Conservation (phyloP, 2,329 filamentous ascomycete genomes). For the Ophiosphaerella narmari region DNA sequence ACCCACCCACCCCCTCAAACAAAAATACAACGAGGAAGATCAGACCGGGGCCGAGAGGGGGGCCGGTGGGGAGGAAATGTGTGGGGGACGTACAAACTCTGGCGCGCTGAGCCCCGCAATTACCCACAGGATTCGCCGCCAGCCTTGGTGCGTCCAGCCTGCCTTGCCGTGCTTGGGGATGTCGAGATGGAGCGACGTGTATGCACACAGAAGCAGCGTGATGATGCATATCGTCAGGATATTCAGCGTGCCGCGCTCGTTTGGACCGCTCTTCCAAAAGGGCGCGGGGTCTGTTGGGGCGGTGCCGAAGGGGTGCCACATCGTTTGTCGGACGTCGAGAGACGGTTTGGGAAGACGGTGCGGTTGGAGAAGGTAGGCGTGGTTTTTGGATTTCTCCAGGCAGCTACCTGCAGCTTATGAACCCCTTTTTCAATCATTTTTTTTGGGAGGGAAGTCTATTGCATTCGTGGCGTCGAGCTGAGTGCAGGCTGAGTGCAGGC, state of each 20-base stretch:
- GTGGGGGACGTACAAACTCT: constrained; percentile 3
- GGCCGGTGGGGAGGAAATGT: too few relatives aligned
- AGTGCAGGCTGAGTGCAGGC: too few relatives aligned
- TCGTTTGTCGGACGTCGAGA: neutral
- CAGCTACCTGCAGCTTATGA: too few relatives aligned
- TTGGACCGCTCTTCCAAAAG: constrained; percentile 12
- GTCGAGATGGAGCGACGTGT: constrained; percentile 14
- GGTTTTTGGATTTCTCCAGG: too few relatives aligned
- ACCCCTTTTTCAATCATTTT: too few relatives aligned
- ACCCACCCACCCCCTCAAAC: too few relatives aligned
- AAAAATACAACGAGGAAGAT: too few relatives aligned
- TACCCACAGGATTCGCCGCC: constrained; percentile 3
- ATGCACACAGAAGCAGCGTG: constrained; percentile 15
- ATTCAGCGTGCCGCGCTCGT: constrained; percentile 10
- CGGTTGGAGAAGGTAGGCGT: too few relatives aligned
- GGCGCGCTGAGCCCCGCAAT: constrained; percentile 11
- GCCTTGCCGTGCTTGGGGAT: constrained; percentile 9
- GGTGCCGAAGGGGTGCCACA: constrained; percentile 10
- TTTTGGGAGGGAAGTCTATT: too few relatives aligned
- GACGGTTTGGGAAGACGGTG: too few relatives aligned
- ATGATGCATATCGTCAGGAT: constrained; percentile 16
- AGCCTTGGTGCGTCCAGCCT: neutral
- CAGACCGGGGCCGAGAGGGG: too few relatives aligned
- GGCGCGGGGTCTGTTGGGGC: neutral
- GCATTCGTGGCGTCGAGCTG: too few relatives aligned